Evolutionary conservation across 1,139 yeast genomes (phyloP).

Genomic region (Kazachstania sp.): DNA sequence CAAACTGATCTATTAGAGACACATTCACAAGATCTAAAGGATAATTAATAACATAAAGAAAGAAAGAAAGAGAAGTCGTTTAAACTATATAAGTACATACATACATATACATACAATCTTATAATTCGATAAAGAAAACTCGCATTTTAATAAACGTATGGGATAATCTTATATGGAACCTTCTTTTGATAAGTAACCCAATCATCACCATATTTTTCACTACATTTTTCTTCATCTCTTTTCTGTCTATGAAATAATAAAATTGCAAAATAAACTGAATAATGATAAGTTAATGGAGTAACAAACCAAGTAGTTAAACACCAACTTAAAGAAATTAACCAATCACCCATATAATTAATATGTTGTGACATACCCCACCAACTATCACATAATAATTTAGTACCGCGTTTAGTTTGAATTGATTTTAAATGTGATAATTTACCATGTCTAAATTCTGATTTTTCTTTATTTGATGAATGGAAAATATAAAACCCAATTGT

Average conservation of each 20-base stretch:
- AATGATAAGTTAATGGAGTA: slow-evolving; percentile 81
- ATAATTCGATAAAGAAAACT: no score
- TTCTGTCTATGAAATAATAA: slow-evolving; percentile 79
- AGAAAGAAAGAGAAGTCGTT: neutral
- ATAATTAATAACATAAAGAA: no score
- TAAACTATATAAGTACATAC: neutral
- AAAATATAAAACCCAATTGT: slow-evolving; percentile 71
- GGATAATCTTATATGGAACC: slow-evolving; percentile 88
- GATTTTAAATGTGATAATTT: slow-evolving; percentile 56
- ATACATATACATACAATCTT: slow-evolving; percentile 1
- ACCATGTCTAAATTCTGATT: slow-evolving; percentile 75
- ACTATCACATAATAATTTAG: slow-evolving; percentile 75
- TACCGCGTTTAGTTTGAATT: slow-evolving; percentile 67
- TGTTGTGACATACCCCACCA: slow-evolving; percentile 97
- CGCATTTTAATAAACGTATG: slow-evolving; percentile 61
- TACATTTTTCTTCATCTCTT: slow-evolving; percentile 89
- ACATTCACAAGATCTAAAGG: slow-evolving; percentile 55
- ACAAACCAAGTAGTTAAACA: slow-evolving; percentile 81
- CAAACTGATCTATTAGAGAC: slow-evolving; percentile 53
- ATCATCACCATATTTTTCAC: slow-evolving; percentile 70
- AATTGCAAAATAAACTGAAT: slow-evolving; percentile 71
- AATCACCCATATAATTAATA: slow-evolving; percentile 91
- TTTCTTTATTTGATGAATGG: slow-evolving; percentile 75
- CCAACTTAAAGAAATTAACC: slow-evolving; percentile 89
- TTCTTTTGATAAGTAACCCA: slow-evolving; percentile 74